A percentile compares a stretch with the other conserved stretches of the same genome.
Conservation (phyloP, 257 asterid species). For the Hygrophila difformis region DNA sequence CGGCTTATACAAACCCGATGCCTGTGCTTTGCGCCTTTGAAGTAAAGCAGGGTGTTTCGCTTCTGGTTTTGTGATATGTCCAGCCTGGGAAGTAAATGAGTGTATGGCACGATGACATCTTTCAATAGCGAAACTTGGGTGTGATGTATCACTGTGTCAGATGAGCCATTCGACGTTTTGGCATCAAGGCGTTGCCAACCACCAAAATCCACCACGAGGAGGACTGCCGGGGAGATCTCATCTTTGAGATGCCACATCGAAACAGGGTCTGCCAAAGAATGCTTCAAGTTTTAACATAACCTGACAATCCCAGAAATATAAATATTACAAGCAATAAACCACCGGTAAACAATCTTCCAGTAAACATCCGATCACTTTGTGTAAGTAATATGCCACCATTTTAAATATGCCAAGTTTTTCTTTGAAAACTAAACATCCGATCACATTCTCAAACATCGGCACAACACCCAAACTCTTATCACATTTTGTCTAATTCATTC, state of each 20-base stretch:
- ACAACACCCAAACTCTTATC: too few species aligned
- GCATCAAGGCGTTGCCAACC: conserved; percentile 85
- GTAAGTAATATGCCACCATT: too few species aligned
- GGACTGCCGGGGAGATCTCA: conserved; percentile 77
- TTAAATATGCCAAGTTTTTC: conserved; percentile 14
- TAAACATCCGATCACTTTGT: too few species aligned
- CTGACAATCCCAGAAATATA: conserved; percentile 69
- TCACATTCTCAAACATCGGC: too few species aligned
- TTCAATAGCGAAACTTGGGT: conserved; percentile 82
- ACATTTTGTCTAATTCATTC: too few species aligned
- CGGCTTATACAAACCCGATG: conserved; percentile 64
- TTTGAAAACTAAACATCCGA: too few species aligned
- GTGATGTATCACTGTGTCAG: conserved; percentile 60
- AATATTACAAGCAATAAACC: conserved; percentile 36
- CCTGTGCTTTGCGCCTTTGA: conserved; percentile 95
- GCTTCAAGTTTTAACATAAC: conserved; percentile 89
- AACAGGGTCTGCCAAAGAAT: conserved; percentile 99
- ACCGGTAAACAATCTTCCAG: too few species aligned
- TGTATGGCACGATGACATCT: conserved; percentile 87
- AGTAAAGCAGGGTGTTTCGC: conserved; percentile 67
- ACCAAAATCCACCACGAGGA: conserved; percentile 93
- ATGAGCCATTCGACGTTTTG: conserved; percentile 39
- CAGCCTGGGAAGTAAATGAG: conserved; percentile 78
- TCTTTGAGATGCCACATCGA: conserved; percentile 91
- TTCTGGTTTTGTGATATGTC: conserved; percentile 43